Evolutionary conservation across 2,329 filamentous ascomycete species (phyloP), one percentile per base, ranked within the genome.

Genomic region (Chaetomium sp.): DNA sequence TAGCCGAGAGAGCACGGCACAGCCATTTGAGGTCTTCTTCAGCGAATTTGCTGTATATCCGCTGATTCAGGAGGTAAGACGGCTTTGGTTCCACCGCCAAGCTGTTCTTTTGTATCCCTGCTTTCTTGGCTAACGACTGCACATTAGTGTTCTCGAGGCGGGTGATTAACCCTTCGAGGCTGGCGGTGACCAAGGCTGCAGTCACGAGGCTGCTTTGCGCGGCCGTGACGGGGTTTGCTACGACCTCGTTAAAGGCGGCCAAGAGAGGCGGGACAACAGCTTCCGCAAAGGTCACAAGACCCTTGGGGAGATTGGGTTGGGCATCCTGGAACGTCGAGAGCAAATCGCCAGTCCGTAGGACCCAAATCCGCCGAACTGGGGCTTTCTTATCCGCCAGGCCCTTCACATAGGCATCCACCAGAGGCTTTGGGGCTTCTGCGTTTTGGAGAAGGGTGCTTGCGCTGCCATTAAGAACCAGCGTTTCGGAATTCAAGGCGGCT

Each of bases 341-440:
- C 1, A 91, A 73, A 36, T 89, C 82, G 42, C 88, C 90, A 37
- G 86, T 74, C 42, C 84, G 84, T 40, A 94, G 75, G 52, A 89
- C 79, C 94, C 94, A 99, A 27, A 89, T 73, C 59, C 86, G 89
- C 34, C 89, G 85, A 52, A 88, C 82, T 5, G 85, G 79, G 1
- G 88, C 74, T 64, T 91, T 89, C 72, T 97, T 99, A 62, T 99
- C 94, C 6, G 79, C 77, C 44, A 95, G 77, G 1, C 92, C 94
- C 71, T 96, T 97, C 34, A 80, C 73, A 63, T 95, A 86, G 1
- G 83, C 78, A 65, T 92, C 89, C 1, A 84, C 69, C 2, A 87
- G 78, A 4, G 83, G 69, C 63, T 87, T 87, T 9, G 87, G 83
- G 12, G 91, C 67, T 38, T 84, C 77, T 1, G 77, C 70, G 32